Evolutionary conservation across 352 stramenopile species (phyloP).

Genomic region (Phytophthora pini): DNA sequence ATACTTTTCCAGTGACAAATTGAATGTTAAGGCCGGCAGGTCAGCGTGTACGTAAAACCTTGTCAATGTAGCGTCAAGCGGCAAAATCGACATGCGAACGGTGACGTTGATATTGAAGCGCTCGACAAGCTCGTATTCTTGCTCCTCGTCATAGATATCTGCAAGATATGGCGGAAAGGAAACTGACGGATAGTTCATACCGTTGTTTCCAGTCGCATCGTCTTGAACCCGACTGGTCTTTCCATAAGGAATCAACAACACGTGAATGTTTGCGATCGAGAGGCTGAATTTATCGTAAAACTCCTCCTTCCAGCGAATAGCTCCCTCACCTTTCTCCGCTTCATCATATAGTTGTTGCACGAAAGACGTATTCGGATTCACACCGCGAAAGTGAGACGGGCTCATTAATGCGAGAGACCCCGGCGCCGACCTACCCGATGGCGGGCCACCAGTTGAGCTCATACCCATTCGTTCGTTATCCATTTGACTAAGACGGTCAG

Average conservation of each 20-base stretch:
- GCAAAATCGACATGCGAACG: slow-evolving; percentile 83
- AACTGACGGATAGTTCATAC: slow-evolving; percentile 44
- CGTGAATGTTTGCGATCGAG: slow-evolving; percentile 83
- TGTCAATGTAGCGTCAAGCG: slow-evolving; percentile 84
- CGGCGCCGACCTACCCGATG: slow-evolving; percentile 34
- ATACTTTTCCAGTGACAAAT: slow-evolving; percentile 88
- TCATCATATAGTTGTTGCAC: slow-evolving; percentile 90
- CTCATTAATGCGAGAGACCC: slow-evolving; percentile 55
- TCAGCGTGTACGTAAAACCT: slow-evolving; percentile 86
- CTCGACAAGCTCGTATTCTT: slow-evolving; percentile 83
- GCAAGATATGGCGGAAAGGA: slow-evolving; percentile 50
- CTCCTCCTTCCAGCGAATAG: slow-evolving; percentile 90
- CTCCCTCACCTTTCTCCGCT: slow-evolving; percentile 80
- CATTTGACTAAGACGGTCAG: slow-evolving; percentile 81
- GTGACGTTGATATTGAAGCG: slow-evolving; percentile 90
- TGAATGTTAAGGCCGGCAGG: slow-evolving; percentile 82
- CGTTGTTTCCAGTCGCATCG: slow-evolving; percentile 21
- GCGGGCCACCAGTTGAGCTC: slow-evolving; percentile 35
- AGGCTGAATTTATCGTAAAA: slow-evolving; percentile 93
- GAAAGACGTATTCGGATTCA: slow-evolving; percentile 74
- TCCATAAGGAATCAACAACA: slow-evolving; percentile 81
- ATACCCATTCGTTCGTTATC: slow-evolving; percentile 58
- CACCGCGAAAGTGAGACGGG: slow-evolving; percentile 36
- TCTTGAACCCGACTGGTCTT: slow-evolving; percentile 45
- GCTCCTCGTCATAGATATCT: slow-evolving; percentile 53